phyloP scores from a whole-genome alignment of 805 yeast species.

The Metschnikowia peoriensis region DNA sequence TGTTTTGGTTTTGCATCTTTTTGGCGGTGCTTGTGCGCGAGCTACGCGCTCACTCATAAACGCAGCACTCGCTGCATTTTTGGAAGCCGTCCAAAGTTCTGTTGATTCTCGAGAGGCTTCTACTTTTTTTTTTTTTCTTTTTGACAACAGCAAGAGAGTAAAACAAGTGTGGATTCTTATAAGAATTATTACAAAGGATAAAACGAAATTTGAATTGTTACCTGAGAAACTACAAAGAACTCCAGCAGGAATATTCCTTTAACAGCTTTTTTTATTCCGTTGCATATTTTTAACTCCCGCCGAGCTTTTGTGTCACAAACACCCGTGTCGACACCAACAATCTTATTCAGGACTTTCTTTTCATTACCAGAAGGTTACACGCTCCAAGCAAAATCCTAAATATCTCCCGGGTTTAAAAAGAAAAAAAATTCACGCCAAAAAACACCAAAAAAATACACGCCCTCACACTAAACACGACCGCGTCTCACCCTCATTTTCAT shows the following conservation, averaged over 20 bases:
- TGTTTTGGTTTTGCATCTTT: slow-evolving; percentile 18
- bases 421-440: neutral
- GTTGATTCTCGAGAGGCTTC: neutral
- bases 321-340: too few species aligned
- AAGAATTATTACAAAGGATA: too few species aligned
- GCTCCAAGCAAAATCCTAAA: too few species aligned
- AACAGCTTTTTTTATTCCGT: too few species aligned
- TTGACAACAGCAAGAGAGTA: neutral
- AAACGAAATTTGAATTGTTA: too few species aligned
- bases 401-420: too few species aligned
- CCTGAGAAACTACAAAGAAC: too few species aligned
- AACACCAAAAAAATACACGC: neutral
- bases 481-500: neutral
- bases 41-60: slow-evolving; percentile 9
- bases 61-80: slow-evolving; percentile 2
- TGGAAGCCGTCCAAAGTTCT: neutral
- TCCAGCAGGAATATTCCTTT: too few species aligned
- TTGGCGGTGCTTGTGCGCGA: slow-evolving; percentile 5
- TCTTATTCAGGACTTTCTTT: too few species aligned
- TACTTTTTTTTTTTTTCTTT: neutral
- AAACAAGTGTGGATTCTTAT: neutral
- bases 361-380: too few species aligned
- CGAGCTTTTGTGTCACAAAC: too few species aligned
- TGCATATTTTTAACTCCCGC: too few species aligned
- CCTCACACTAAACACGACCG: neutral